Evolutionary conservation across 768 basidiomycete genomes (phyloP), one percentile per base, ranked within the genome.

Genomic region (Tricholoma terreum): DNA sequence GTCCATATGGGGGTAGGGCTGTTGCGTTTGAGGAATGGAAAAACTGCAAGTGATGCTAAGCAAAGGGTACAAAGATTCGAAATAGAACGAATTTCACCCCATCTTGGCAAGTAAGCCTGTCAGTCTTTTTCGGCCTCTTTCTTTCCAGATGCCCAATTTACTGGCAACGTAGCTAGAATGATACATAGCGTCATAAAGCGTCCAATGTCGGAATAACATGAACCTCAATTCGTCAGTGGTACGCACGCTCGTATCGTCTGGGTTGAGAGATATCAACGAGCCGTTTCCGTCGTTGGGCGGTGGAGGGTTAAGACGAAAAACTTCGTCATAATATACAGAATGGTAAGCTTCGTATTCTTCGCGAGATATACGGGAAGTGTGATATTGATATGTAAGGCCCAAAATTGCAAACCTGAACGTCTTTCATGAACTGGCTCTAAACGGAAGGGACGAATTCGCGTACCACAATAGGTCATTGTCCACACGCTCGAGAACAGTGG

Each of bases 121-220:
- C 55, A 99, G 74, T 61, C 86, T 82, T 70, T 94, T 95, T 59
- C 90, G 80, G 19, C 97, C 97, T 54, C 86, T 83, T 70, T 98
- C 96, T 67, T 90, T 94, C 97, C 97, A 98, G 55, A 96, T 92
- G 3, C 94, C 94, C 58, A 99, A 80, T 71, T 93, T 94, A 51
- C 91, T 89, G 6, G 94, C 95, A 15, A 99, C 89, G 65, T 98
- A 99, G 56, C 90, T 91, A 3, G 94, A 97, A 71, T 99, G 96
- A 65, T 88, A 87, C 97, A 99, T 98, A 10, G 95, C 87, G 67
- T 99, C 97, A 68, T 98, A 98, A 46, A 99, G 74, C 30, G 90
- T 98, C 97, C 97, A 99, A 74, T 98, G 97, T 56, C 96, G 82
- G 69, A 95, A 94, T 54, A 98, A 81, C 74, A 88, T 94, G 71